Percentiles rank a stretch among this genome's conserved stretches.
Evolutionary conservation across 2,329 filamentous ascomycete genomes (phyloP).

Genomic region (Nemania diffusa): DNA sequence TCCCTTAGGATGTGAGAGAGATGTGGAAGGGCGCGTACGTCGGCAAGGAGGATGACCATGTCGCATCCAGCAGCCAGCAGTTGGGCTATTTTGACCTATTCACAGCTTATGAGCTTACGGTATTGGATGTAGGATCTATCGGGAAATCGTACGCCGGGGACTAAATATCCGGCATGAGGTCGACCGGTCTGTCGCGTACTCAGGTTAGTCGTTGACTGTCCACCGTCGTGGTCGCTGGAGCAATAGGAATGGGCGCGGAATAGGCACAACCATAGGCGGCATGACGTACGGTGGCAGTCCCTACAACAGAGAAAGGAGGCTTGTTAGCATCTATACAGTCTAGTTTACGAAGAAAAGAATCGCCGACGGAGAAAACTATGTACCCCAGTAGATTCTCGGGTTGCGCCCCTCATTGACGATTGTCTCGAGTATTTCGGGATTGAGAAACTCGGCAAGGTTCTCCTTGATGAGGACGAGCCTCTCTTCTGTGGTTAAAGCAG

Average conservation of each 20-base stretch:
- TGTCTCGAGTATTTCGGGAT: slow-evolving; percentile 83
- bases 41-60: slow-evolving; percentile 80
- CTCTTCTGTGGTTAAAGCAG: slow-evolving; percentile 61
- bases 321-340: slow-evolving; percentile 23
- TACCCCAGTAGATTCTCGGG: slow-evolving; percentile 86
- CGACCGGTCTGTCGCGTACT: slow-evolving; percentile 68
- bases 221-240: not conserved
- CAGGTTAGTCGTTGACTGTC: slow-evolving; percentile 16
- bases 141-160: slow-evolving; percentile 65
- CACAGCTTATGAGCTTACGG: slow-evolving; percentile 5
- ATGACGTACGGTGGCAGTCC: slow-evolving; percentile 77
- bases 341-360: not conserved
- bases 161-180: slow-evolving; percentile 90
- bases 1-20: not conserved
- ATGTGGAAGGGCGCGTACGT: slow-evolving; percentile 55
- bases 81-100: slow-evolving; percentile 82
- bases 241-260: not conserved
- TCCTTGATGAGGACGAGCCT: slow-evolving; percentile 80
- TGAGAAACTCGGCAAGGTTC: slow-evolving; percentile 84
- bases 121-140: not conserved
- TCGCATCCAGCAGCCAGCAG: slow-evolving; percentile 86
- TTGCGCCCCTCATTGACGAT: slow-evolving; percentile 76
- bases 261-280: not conserved
- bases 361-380: slow-evolving; percentile 9
- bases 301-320: slow-evolving; percentile 22